A percentile compares a stretch with the other conserved stretches of the same genome.
These are phyloP conservation scores for Dictyostelium brefeldianum DNA, from an alignment of 78 protist species.

Conservation along the genomic window DNA sequence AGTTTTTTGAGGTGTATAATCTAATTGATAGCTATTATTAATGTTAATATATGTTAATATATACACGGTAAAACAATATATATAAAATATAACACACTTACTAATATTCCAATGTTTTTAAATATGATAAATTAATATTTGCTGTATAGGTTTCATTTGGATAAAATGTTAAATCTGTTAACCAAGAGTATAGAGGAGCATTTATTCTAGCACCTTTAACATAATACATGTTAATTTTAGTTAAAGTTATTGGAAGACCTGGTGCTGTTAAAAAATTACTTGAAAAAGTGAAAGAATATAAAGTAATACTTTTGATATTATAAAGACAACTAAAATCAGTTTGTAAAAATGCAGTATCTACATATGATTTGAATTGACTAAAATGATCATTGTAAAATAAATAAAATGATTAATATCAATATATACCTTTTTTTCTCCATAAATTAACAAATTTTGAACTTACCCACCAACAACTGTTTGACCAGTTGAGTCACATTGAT, in stretches of 20 bases:
- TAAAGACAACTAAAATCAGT: not conserved
- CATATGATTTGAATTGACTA: too few relatives aligned
- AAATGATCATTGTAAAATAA: too few relatives aligned
- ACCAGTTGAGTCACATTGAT: not conserved
- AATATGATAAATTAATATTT: not conserved
- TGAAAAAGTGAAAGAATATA: not conserved
- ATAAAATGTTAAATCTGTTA: not conserved
- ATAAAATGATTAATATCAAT: too few relatives aligned
- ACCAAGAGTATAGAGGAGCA: not conserved
- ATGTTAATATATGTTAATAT: not conserved
- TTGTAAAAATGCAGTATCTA: not conserved
- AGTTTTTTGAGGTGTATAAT: not conserved
- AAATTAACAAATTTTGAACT: too few relatives aligned
- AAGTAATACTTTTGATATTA: not conserved
- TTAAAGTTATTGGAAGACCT: not conserved
- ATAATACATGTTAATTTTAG: not conserved
- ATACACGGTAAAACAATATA: not conserved
- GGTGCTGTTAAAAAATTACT: not conserved
- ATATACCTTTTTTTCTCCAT: too few relatives aligned
- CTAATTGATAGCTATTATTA: not conserved
- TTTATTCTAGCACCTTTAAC: not conserved
- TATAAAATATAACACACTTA: not conserved
- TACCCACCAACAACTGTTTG: too few relatives aligned
- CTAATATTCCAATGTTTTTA: not conserved
- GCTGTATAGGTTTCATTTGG: not conserved